These are phyloP conservation scores for Coleophoma cylindrospora DNA, from an alignment of 2,329 filamentous ascomycete species.

Conservation along the genomic window DNA sequence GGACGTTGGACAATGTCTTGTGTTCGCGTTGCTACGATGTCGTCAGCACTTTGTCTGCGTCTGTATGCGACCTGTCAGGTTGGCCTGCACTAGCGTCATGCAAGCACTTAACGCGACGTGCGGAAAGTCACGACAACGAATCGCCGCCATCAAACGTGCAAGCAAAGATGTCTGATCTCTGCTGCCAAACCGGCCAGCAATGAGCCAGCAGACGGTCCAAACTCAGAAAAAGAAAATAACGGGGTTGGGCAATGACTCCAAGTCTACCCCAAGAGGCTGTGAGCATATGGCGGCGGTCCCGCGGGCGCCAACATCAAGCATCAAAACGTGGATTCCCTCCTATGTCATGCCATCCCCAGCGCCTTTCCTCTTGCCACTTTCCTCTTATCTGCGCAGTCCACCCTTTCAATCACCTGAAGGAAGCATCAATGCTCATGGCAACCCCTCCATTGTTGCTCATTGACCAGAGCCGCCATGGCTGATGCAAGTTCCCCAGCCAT, in stretches of 20 bases:
- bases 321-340: no score
- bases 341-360: not conserved
- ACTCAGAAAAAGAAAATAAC: no score
- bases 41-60: no score
- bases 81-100: slow-evolving; percentile 10
- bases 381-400: slow-evolving; percentile 5
- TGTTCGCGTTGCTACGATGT: not conserved
- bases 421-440: slow-evolving; percentile 8
- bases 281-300: not conserved
- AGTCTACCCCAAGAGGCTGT: not conserved
- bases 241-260: not conserved
- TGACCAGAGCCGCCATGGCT: not conserved
- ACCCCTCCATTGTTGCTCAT: slow-evolving; percentile 1
- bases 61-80: not conserved
- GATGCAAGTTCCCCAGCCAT: slow-evolving; percentile 15
- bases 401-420: slow-evolving; percentile 4
- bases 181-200: no score
- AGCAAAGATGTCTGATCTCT: not conserved
- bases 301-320: slow-evolving; percentile 5
- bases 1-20: not conserved
- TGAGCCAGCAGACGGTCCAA: no score
- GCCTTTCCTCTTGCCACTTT: slow-evolving; percentile 5
- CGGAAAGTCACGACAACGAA: not conserved
- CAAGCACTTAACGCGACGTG: slow-evolving; percentile 19
- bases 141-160: slow-evolving; percentile 4